Conservation (phyloP, 225 moss, liverwort and hornwort genomes). For the Polytrichum formosum region DNA sequence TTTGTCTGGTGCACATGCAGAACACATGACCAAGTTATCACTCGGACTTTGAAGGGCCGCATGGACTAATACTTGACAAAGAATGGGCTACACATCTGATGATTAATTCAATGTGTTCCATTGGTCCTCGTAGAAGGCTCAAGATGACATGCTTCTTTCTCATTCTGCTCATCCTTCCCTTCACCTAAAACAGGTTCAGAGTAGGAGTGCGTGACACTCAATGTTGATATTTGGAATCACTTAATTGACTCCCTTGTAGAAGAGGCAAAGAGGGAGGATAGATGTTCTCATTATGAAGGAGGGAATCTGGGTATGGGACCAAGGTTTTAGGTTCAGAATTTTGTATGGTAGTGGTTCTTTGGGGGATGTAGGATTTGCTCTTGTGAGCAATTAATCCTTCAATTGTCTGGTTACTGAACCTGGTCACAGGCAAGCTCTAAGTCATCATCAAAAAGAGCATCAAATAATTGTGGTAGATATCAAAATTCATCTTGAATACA, state of each 20-base stretch:
- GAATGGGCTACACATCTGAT: too few species aligned
- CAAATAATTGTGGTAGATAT: too few species aligned
- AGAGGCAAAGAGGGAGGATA: neutral
- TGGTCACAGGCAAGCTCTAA: too few species aligned
- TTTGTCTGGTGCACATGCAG: conserved; percentile 23
- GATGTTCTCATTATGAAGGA: neutral
- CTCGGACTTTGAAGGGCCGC: conserved; percentile 60
- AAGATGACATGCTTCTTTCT: neutral
- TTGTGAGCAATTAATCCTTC: too few species aligned
- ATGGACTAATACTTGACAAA: conserved; percentile 36
- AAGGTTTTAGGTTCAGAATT: neutral
- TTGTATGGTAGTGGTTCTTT: neutral
- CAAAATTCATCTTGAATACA: too few species aligned
- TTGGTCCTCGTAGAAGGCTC: too few species aligned
- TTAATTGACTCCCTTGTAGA: neutral
- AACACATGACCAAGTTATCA: conserved; percentile 50
- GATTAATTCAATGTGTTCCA: too few species aligned
- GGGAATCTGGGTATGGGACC: neutral
- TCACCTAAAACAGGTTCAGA: neutral
- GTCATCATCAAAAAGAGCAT: too few species aligned
- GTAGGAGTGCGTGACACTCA: neutral
- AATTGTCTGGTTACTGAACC: too few species aligned
- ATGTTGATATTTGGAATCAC: neutral
- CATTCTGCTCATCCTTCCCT: neutral
- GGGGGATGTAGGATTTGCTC: too few species aligned